These are phyloP conservation scores for Smittium culicis DNA, from an alignment of 371 early-diverging fungal genomes.

Conservation along the genomic window DNA sequence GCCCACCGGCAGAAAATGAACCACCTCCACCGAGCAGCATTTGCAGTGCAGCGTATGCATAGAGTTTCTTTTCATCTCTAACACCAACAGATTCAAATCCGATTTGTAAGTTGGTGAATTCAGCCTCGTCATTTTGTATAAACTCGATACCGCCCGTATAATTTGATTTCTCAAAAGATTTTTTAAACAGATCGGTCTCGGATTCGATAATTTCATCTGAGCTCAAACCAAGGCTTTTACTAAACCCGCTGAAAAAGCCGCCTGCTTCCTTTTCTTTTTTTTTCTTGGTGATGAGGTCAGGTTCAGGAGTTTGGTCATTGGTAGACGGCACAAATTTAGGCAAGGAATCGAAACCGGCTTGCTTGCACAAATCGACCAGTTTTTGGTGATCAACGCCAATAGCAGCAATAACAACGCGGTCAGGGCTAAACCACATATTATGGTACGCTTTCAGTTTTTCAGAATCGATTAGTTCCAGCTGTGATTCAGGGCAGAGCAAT, in stretches of 20 bases:
- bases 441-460: conserved; percentile 52
- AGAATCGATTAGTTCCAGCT: conserved; percentile 48
- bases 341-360: conserved; percentile 33
- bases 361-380: conserved; percentile 46
- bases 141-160: conserved; percentile 75
- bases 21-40: conserved; percentile 90
- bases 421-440: conserved; percentile 69
- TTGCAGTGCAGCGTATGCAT: conserved; percentile 78
- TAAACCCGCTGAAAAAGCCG: neutral
- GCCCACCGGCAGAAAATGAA: conserved; percentile 94
- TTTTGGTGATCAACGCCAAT: conserved; percentile 75
- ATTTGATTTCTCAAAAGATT: conserved; percentile 19
- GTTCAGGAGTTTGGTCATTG: too few relatives aligned
- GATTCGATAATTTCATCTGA: neutral
- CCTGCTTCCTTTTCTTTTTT: neutral
- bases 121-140: conserved; percentile 43
- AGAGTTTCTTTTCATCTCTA: conserved; percentile 53
- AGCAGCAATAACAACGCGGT: conserved; percentile 79
- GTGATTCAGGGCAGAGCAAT: conserved; percentile 54
- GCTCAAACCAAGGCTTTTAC: neutral
- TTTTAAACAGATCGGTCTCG: neutral
- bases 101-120: conserved; percentile 73
- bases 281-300: neutral
- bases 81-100: conserved; percentile 80
- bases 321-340: conserved; percentile 21